Percentiles rank a stretch among this genome's conserved stretches.
Conservation (phyloP, 495 filamentous ascomycete genomes). For the Geoglossum glabrum region DNA sequence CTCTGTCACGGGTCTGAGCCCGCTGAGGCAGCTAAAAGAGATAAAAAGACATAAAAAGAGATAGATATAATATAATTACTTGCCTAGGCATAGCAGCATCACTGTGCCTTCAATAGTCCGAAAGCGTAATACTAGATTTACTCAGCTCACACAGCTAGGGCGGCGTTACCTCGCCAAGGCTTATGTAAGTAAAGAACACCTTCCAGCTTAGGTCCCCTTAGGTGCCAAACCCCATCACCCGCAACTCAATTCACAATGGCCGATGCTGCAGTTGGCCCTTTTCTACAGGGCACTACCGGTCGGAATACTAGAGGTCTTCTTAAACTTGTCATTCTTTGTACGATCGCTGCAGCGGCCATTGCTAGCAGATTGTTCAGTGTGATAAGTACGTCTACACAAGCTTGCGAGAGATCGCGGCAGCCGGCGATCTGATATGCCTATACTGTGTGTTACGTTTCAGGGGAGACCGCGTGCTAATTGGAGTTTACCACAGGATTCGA, state of each 20-base stretch:
- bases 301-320: conserved; percentile 67
- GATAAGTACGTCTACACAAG: conserved; percentile 49
- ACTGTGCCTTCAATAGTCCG: no score
- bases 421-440: not conserved
- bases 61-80: no score
- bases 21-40: no score
- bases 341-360: conserved; percentile 83
- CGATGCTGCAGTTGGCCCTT: conserved; percentile 28
- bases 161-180: no score
- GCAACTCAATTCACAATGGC: conserved; percentile 7
- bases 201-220: conserved; percentile 8
- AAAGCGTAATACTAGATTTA: no score
- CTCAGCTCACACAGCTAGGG: no score
- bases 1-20: no score
- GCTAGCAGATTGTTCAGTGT: conserved; percentile 94
- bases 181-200: conserved; percentile 12
- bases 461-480: not conserved
- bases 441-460: not conserved
- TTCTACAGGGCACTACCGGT: conserved; percentile 47
- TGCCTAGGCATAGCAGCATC: no score
- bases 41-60: no score
- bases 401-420: not conserved
- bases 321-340: conserved; percentile 75
- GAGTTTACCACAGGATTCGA: conserved; percentile 52
- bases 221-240: conserved; percentile 6